Evolutionary conservation across 2,329 filamentous ascomycete species (phyloP).

Genomic region (Sodiomyces alkalinus): DNA sequence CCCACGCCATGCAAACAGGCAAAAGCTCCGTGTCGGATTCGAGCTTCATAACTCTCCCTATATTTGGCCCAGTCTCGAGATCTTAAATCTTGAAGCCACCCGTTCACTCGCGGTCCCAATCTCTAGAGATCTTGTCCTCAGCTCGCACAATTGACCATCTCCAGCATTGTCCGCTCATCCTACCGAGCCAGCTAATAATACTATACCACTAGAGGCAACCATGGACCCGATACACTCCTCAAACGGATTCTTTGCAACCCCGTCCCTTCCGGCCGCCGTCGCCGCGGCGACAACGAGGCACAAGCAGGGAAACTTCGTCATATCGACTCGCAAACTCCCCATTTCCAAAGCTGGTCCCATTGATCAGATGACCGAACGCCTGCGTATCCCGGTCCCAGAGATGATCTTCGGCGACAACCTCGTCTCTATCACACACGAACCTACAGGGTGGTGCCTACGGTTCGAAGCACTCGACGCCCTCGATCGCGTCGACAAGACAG

Average conservation of each 20-base stretch:
- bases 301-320: conserved; percentile 51
- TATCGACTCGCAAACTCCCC: conserved; percentile 77
- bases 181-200: too few relatives aligned
- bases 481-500: conserved; percentile 88
- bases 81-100: too few relatives aligned
- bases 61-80: too few relatives aligned
- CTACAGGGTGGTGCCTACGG: conserved; percentile 59
- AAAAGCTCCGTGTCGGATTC: too few relatives aligned
- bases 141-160: too few relatives aligned
- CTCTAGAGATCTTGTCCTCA: too few relatives aligned
- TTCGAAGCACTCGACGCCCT: conserved; percentile 83
- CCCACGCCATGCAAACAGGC: too few relatives aligned
- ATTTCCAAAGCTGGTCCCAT: conserved; percentile 89
- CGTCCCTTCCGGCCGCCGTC: conserved; percentile 21
- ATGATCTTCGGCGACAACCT: conserved; percentile 99
- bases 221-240: conserved; percentile 25
- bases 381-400: conserved; percentile 83
- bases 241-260: conserved; percentile 39
- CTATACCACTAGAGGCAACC: conserved; percentile 2
- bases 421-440: conserved; percentile 57
- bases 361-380: conserved; percentile 61
- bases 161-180: too few relatives aligned
- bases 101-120: too few relatives aligned
- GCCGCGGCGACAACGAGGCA: conserved; percentile 39
- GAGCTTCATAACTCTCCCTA: too few relatives aligned